A percentile compares a stretch with the other conserved stretches of the same genome.
Evolutionary conservation across 345 rosid species (phyloP).

Genomic region (Boechera divaricarpa): DNA sequence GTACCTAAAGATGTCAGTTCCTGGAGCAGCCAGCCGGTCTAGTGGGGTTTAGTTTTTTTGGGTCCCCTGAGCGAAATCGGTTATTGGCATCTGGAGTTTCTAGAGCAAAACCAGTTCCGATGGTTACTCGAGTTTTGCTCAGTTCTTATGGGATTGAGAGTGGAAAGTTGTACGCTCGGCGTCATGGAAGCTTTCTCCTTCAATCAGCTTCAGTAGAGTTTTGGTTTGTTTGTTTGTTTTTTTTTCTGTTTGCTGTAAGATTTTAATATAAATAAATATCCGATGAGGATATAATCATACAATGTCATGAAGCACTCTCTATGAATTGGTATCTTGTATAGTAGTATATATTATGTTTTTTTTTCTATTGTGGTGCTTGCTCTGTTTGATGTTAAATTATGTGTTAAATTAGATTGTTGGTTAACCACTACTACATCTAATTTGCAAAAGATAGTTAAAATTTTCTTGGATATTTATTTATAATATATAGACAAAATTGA

Average conservation of each 20-base stretch:
- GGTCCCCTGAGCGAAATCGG: conserved; percentile 32
- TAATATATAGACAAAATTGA: too few species aligned
- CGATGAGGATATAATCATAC: conserved; percentile 13
- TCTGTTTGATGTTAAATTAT: background rate
- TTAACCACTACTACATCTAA: background rate
- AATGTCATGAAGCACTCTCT: conserved; percentile 8
- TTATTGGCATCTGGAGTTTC: conserved; percentile 15
- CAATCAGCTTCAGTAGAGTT: conserved; percentile 23
- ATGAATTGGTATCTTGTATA: conserved; percentile 9
- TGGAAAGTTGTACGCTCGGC: background rate
- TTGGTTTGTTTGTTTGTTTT: conserved; percentile 26
- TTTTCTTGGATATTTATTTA: background rate
- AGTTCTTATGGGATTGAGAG: conserved; percentile 28
- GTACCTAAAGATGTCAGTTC: conserved; percentile 26
- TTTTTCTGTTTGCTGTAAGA: background rate
- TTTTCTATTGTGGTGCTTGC: background rate
- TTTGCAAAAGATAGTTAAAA: background rate
- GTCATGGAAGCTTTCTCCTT: conserved; percentile 28
- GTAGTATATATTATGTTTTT: background rate
- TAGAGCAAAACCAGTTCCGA: conserved; percentile 26
- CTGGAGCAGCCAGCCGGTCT: conserved; percentile 39
- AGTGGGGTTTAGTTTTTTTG: conserved; percentile 35
- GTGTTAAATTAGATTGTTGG: background rate
- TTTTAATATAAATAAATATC: conserved; percentile 14
- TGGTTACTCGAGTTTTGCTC: conserved; percentile 36